A percentile compares a stretch with the other conserved stretches of the same genome.
phyloP scores from a whole-genome alignment of 1,284 basidiomycete species.

The Ceratobasidium sp. region DNA sequence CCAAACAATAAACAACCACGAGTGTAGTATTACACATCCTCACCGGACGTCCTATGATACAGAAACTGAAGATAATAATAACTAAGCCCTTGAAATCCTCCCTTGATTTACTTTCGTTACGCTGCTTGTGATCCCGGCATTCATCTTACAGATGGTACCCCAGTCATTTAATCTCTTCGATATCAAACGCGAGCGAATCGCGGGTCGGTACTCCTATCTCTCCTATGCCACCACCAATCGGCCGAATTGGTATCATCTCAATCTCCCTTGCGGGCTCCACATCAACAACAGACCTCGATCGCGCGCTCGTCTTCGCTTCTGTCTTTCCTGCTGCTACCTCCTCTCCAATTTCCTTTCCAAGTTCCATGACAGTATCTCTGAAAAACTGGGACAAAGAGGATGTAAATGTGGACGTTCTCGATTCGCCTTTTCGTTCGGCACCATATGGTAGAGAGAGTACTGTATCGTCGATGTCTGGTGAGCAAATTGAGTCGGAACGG shows the following conservation, averaged over 20 bases:
- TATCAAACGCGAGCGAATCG: background rate
- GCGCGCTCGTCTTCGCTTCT: too few relatives aligned
- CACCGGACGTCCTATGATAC: too few relatives aligned
- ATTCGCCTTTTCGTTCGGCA: background rate
- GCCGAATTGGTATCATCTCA: slow-evolving; percentile 16
- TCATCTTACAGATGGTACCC: background rate
- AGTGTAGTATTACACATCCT: too few relatives aligned
- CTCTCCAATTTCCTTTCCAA: slow-evolving; percentile 25
- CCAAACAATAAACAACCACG: too few relatives aligned
- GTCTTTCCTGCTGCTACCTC: background rate
- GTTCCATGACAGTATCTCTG: slow-evolving; percentile 14
- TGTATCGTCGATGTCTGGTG: background rate
- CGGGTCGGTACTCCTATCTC: background rate
- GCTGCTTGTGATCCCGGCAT: background rate
- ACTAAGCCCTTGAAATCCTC: background rate
- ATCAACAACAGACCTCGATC: too few relatives aligned
- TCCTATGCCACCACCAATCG: background rate
- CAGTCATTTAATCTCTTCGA: background rate
- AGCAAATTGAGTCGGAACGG: slow-evolving; percentile 30
- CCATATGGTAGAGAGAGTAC: background rate
- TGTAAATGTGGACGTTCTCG: slow-evolving; percentile 4
- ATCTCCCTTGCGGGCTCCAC: background rate
- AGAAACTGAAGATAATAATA: too few relatives aligned
- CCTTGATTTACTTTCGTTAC: background rate
- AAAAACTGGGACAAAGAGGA: slow-evolving; percentile 35